Evolutionary conservation across 2,329 filamentous ascomycete genomes (phyloP).

Genomic region (Mycogone perniciosa): DNA sequence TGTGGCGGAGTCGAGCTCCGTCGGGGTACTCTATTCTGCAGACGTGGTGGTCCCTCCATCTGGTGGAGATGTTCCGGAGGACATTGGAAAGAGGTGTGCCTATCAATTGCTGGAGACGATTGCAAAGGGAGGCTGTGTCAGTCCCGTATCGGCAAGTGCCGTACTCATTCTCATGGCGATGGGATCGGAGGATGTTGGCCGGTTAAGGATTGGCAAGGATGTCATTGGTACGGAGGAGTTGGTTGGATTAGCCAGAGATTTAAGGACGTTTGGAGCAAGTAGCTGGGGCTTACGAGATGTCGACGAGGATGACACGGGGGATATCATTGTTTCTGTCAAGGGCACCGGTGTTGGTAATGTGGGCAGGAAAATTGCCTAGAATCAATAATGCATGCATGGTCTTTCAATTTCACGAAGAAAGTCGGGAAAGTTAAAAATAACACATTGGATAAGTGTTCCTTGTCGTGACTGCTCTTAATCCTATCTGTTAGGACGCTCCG

Average conservation of each 20-base stretch:
- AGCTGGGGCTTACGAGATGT: conserved; percentile 84
- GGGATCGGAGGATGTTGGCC: conserved; percentile 92
- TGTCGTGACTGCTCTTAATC: background rate
- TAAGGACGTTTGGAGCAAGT: conserved; percentile 81
- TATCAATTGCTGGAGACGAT: conserved; percentile 84
- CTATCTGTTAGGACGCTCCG: conserved; percentile 17
- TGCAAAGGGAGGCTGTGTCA: conserved; percentile 74
- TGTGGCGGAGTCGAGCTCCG: conserved; percentile 83
- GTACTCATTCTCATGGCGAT: conserved; percentile 92
- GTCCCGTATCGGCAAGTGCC: conserved; percentile 62
- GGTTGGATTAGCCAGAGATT: conserved; percentile 73
- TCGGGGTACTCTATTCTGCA: conserved; percentile 77
- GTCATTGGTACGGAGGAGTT: conserved; percentile 76
- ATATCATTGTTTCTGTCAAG: conserved; percentile 85
- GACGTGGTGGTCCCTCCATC: conserved; percentile 69
- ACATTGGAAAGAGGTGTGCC: conserved; percentile 81
- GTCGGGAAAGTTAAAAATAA: background rate
- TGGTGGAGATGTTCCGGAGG: conserved; percentile 81
- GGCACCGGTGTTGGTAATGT: conserved; percentile 92
- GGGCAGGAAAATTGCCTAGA: conserved; percentile 73
- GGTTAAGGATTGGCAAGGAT: conserved; percentile 73
- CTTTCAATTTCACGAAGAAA: conserved; percentile 1
- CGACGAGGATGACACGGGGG: conserved; percentile 57
- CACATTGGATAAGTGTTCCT: too few species aligned
- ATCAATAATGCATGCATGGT: conserved; percentile 2